A percentile compares a stretch with the other conserved stretches of the same genome.
Evolutionary conservation across 2,329 filamentous ascomycete genomes (phyloP).

Genomic region (Graphilbum fragrans): DNA sequence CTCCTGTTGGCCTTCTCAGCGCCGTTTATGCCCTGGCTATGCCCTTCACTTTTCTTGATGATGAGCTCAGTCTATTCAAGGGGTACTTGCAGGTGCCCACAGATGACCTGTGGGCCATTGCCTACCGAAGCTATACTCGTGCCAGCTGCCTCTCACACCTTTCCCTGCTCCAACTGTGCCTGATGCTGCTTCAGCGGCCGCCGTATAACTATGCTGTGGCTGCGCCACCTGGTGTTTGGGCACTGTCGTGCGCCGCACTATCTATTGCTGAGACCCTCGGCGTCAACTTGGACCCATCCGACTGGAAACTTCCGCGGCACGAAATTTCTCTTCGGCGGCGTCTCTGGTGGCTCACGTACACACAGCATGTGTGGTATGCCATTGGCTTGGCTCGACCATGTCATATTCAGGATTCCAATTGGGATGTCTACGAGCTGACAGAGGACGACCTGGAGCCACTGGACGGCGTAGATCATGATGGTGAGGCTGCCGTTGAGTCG

Average conservation of each 20-base stretch:
- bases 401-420: slow-evolving; percentile 12
- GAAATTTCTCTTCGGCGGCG: slow-evolving; percentile 13
- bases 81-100: slow-evolving; percentile 13
- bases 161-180: slow-evolving; percentile 12
- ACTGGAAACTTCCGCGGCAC: slow-evolving; percentile 13
- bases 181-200: slow-evolving; percentile 13
- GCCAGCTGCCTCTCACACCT: slow-evolving; percentile 11
- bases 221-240: slow-evolving; percentile 12
- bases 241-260: slow-evolving; percentile 13
- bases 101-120: slow-evolving; percentile 15
- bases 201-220: slow-evolving; percentile 13
- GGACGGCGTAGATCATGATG: slow-evolving; percentile 1
- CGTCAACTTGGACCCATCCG: slow-evolving; percentile 11
- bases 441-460: background rate
- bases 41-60: slow-evolving; percentile 15
- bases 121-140: slow-evolving; percentile 12
- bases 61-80: slow-evolving; percentile 14
- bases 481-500: slow-evolving; percentile 3
- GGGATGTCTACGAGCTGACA: slow-evolving; percentile 10
- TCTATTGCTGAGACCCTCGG: slow-evolving; percentile 14
- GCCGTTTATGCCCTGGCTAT: slow-evolving; percentile 14
- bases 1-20: slow-evolving; percentile 11
- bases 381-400: slow-evolving; percentile 10
- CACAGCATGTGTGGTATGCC: slow-evolving; percentile 13
- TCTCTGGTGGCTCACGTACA: slow-evolving; percentile 15